Evolutionary conservation across 176 grass and related monocot genomes (phyloP).

Genomic region (Chloris gayana): DNA sequence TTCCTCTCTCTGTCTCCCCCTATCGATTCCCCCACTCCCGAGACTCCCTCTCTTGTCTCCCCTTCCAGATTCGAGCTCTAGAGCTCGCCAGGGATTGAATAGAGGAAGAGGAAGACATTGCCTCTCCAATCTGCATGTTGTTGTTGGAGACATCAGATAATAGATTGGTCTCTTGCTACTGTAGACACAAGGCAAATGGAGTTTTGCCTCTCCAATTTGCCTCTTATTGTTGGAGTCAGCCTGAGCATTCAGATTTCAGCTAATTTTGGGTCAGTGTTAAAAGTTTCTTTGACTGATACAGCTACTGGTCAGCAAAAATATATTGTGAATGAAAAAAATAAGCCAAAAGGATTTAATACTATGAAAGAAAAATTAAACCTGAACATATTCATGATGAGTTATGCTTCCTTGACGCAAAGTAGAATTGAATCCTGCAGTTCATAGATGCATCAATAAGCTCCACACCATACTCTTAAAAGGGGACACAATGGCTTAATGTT

Average conservation of each 20-base stretch:
- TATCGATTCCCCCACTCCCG: no score
- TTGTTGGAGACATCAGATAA: no score
- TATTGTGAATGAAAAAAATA: slow-evolving; percentile 19
- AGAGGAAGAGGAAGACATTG: no score
- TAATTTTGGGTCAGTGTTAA: not conserved
- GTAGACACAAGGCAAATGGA: no score
- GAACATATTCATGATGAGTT: slow-evolving; percentile 97
- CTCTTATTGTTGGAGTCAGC: no score
- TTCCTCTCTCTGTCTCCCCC: no score
- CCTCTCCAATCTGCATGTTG: no score
- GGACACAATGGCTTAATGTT: not conserved
- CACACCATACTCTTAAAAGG: not conserved
- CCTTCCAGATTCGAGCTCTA: no score
- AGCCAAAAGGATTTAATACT: not conserved
- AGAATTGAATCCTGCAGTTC: slow-evolving; percentile 84
- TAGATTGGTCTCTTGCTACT: no score
- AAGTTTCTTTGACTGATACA: slow-evolving; percentile 15
- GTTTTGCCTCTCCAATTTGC: no score
- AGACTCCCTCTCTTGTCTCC: no score
- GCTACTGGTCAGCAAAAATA: not conserved
- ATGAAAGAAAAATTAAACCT: slow-evolving; percentile 55
- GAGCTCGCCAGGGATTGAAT: no score
- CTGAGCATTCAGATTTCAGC: not conserved
- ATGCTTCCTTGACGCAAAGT: slow-evolving; percentile 86
- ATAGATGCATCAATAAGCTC: slow-evolving; percentile 31